phyloP scores from a whole-genome alignment of 768 basidiomycete genomes.

The Panellus pusillus region DNA sequence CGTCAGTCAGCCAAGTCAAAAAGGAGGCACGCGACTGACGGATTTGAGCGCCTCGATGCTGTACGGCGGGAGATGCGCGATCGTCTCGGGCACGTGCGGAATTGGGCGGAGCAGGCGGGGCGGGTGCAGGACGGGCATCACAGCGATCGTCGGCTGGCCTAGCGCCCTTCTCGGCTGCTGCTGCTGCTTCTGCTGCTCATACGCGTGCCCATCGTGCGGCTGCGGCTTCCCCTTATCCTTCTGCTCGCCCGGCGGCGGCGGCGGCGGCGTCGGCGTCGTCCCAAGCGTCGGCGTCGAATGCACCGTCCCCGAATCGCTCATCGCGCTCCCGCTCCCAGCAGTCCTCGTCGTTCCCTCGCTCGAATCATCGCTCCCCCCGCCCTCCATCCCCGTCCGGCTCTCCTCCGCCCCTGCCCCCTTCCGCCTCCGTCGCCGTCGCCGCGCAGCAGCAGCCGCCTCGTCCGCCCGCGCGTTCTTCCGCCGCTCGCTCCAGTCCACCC shows the following conservation, averaged over 20 bases:
- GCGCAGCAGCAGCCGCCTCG: slow-evolving; percentile 20
- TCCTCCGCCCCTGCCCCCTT: slow-evolving; percentile 24
- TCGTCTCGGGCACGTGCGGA: slow-evolving; percentile 64
- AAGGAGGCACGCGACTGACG: too few relatives aligned
- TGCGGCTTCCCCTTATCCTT: slow-evolving; percentile 38
- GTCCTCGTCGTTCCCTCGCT: slow-evolving; percentile 45
- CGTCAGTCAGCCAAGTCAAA: too few relatives aligned
- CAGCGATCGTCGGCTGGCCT: slow-evolving; percentile 35
- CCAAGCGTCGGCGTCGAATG: slow-evolving; percentile 71
- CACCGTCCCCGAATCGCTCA: slow-evolving; percentile 66
- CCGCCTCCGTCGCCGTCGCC: slow-evolving; percentile 7
- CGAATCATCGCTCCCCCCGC: slow-evolving; percentile 48
- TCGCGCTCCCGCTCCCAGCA: too few relatives aligned
- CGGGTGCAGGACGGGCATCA: slow-evolving; percentile 62
- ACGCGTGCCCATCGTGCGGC: too few relatives aligned
- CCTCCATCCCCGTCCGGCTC: slow-evolving; percentile 27
- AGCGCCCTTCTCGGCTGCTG: slow-evolving; percentile 12
- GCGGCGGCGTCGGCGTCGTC: slow-evolving; percentile 78
- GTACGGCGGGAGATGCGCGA: slow-evolving; percentile 53
- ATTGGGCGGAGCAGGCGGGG: slow-evolving; percentile 65
- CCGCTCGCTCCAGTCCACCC: slow-evolving; percentile 65
- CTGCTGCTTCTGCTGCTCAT: slow-evolving; percentile 25
- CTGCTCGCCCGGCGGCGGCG: slow-evolving; percentile 34
- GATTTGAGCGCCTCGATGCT: slow-evolving; percentile 57
- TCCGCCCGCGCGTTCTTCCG: slow-evolving; percentile 38